Conservation (phyloP, 2,329 filamentous ascomycete genomes). For the Venturiaceae sp. region DNA sequence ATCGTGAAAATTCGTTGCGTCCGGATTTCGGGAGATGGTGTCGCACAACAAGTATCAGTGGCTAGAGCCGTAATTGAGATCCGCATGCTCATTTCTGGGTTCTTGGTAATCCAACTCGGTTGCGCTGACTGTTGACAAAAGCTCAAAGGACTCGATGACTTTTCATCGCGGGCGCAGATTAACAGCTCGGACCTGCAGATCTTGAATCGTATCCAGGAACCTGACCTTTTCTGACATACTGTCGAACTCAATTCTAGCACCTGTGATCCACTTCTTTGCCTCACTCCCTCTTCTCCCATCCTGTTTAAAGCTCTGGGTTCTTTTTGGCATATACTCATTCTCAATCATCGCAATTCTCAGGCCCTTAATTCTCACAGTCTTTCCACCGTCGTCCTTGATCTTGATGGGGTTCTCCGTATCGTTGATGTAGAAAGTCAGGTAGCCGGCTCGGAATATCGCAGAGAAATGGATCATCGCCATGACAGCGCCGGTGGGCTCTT, state of each 20-base stretch:
- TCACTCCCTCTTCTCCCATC: not conserved
- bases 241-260: constrained; percentile 1
- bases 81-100: too few relatives aligned
- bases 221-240: not conserved
- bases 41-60: not conserved
- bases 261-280: constrained; percentile 3
- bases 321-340: not conserved
- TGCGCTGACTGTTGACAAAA: too few relatives aligned
- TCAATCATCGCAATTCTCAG: constrained; percentile 15
- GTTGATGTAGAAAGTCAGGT: constrained; percentile 36
- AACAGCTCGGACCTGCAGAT: constrained; percentile 1
- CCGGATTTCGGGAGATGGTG: not conserved
- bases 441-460: constrained; percentile 32
- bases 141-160: too few relatives aligned
- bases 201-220: not conserved
- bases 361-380: constrained; percentile 31
- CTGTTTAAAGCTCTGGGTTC: not conserved
- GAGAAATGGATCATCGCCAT: constrained; percentile 34
- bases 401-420: constrained; percentile 24
- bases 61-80: too few relatives aligned
- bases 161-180: not conserved
- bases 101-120: too few relatives aligned
- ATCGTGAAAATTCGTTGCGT: not conserved
- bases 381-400: constrained; percentile 29
- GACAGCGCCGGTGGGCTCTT: constrained; percentile 30